These are phyloP conservation scores for Aspergillus taichungensis DNA, from an alignment of 495 filamentous ascomycete genomes.

Conservation along the genomic window DNA sequence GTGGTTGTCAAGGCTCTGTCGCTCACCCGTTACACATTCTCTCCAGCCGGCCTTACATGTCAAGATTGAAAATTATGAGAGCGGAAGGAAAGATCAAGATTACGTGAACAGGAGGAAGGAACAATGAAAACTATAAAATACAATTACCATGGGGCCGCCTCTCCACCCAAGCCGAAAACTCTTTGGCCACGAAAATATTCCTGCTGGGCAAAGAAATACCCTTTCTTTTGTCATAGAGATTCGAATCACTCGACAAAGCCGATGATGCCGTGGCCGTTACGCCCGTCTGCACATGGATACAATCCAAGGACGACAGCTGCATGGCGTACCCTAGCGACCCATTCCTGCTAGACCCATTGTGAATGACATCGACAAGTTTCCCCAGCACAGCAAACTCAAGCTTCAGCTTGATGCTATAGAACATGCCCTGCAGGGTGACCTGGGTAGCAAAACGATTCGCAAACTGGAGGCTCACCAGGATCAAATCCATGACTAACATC, in stretches of 20 bases:
- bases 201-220: neutral
- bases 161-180: slow-evolving; percentile 12
- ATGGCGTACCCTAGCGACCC: slow-evolving; percentile 20
- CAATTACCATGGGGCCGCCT: neutral
- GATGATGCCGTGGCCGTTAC: slow-evolving; percentile 1
- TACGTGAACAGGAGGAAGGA: too few relatives aligned
- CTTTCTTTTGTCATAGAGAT: neutral
- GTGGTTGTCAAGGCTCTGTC: too few relatives aligned
- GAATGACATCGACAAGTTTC: slow-evolving; percentile 35
- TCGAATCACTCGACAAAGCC: neutral
- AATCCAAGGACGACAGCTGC: slow-evolving; percentile 15
- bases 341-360: slow-evolving; percentile 20
- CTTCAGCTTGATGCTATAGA: slow-evolving; percentile 59
- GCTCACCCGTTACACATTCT: too few relatives aligned
- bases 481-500: slow-evolving; percentile 43
- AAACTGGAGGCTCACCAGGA: slow-evolving; percentile 42
- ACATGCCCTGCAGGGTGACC: slow-evolving; percentile 45
- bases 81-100: too few relatives aligned
- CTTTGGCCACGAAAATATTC: slow-evolving; percentile 12
- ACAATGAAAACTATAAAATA: neutral
- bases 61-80: too few relatives aligned
- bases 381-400: slow-evolving; percentile 55
- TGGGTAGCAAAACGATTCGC: slow-evolving; percentile 45
- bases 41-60: too few relatives aligned
- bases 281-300: neutral